Evolutionary conservation across 129 eudicot genomes (phyloP).

Genomic region (Flaveria brownii): DNA sequence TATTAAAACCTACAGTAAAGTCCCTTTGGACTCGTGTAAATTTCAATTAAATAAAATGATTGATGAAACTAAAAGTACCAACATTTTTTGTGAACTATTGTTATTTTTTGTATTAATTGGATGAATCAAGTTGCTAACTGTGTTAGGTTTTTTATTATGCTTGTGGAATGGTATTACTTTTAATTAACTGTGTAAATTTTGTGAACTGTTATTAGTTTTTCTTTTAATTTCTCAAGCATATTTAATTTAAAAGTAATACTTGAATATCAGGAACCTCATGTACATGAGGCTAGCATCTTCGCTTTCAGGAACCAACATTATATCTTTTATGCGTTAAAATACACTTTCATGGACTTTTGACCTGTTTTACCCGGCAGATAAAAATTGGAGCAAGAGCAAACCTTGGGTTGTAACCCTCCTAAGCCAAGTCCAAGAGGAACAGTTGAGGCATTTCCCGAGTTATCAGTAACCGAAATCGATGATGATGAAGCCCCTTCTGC

Average conservation of each 20-base stretch:
- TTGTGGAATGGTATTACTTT: not conserved
- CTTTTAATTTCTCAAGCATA: not conserved
- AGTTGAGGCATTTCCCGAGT: conserved; percentile 39
- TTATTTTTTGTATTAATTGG: not conserved
- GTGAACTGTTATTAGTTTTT: not conserved
- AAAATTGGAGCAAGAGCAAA: conserved; percentile 25
- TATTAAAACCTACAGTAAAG: not conserved
- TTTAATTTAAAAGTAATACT: not conserved
- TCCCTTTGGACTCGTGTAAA: not conserved
- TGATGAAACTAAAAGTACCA: not conserved
- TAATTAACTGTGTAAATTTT: not conserved
- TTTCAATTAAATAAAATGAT: not conserved
- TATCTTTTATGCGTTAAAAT: not conserved
- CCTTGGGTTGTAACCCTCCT: conserved; percentile 95
- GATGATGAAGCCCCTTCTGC: conserved; percentile 34
- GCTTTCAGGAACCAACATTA: not conserved
- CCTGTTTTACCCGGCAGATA: not conserved
- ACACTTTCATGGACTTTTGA: no score
- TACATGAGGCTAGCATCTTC: not conserved
- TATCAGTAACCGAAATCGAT: conserved; percentile 34
- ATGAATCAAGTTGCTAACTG: not conserved
- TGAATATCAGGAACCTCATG: not conserved
- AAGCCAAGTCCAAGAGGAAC: conserved; percentile 91
- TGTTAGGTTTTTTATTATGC: not conserved
- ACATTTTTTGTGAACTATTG: not conserved